Percentiles rank a stretch among this genome's conserved stretches.
Conservation (phyloP, 495 filamentous ascomycete genomes). For the Tuber umbilicatum region DNA sequence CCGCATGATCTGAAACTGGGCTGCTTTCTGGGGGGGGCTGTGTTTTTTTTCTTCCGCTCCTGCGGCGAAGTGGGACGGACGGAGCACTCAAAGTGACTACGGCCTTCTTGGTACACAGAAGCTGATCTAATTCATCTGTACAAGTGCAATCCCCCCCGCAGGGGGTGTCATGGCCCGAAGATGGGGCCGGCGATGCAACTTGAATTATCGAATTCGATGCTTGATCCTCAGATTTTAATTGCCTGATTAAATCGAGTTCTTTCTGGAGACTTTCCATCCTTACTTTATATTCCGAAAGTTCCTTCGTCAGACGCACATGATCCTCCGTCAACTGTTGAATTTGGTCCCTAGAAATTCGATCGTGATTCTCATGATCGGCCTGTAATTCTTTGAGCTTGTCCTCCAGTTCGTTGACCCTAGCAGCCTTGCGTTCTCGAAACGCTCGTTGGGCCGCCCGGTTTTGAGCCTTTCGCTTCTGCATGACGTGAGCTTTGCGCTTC, state of each 20-base stretch:
- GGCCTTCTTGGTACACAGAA: conserved; percentile 21
- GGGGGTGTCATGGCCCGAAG: conserved; percentile 26
- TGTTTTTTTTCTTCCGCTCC: conserved; percentile 39
- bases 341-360: conserved; percentile 45
- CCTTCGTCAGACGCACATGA: conserved; percentile 32
- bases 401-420: conserved; percentile 77
- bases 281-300: conserved; percentile 27
- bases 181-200: conserved; percentile 38
- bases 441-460: conserved; percentile 88
- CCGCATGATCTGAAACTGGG: conserved; percentile 40
- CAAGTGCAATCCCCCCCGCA: conserved; percentile 25
- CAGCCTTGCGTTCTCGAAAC: conserved; percentile 79
- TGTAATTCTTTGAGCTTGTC: conserved; percentile 62
- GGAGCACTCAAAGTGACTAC: conserved; percentile 11
- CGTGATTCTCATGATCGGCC: conserved; percentile 51
- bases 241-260: conserved; percentile 30
- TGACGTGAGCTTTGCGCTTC: not conserved
- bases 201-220: conserved; percentile 39
- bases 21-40: conserved; percentile 18
- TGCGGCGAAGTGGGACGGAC: conserved; percentile 48
- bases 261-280: conserved; percentile 36
- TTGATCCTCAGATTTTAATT: conserved; percentile 45
- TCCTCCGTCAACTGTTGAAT: conserved; percentile 46
- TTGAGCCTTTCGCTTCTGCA: conserved; percentile 73
- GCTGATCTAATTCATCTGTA: conserved; percentile 30